Percentiles rank a stretch among this genome's conserved stretches.
These are phyloP conservation scores for Paramecium primaurelia DNA, from an alignment of 73 alveolate genomes.

Conservation along the genomic window DNA sequence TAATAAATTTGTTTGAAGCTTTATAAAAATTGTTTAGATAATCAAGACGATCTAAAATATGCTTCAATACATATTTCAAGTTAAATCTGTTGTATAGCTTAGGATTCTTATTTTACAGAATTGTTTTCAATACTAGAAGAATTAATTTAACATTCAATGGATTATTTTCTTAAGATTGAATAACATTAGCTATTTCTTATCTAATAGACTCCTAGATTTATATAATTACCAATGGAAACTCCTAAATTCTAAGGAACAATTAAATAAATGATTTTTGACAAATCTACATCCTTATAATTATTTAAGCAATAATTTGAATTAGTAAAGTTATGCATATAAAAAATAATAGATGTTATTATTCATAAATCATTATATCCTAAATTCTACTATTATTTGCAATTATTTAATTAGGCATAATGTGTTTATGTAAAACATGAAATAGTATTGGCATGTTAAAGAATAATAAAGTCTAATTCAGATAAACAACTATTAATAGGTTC, in stretches of 20 bases:
- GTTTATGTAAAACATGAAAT: background rate
- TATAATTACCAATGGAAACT: background rate
- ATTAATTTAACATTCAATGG: background rate
- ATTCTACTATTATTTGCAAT: background rate
- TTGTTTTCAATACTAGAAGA: background rate
- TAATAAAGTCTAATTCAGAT: background rate
- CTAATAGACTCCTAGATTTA: slow-evolving; percentile 36
- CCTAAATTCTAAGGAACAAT: background rate
- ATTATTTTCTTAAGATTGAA: background rate
- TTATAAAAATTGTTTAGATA: background rate
- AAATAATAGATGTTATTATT: background rate
- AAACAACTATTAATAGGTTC: background rate
- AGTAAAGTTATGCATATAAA: background rate
- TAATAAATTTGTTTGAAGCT: background rate
- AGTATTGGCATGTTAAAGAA: background rate
- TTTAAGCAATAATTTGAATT: slow-evolving; percentile 3
- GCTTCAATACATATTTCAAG: background rate
- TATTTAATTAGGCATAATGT: slow-evolving; percentile 36
- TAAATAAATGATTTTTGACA: background rate
- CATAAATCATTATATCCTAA: background rate
- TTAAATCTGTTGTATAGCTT: background rate
- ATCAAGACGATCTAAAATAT: slow-evolving; percentile 18
- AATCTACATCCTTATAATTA: background rate
- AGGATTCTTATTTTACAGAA: background rate
- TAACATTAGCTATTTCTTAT: background rate